phyloP scores from a whole-genome alignment of 768 basidiomycete species.

The Phlebiopsis flavidoalba region DNA sequence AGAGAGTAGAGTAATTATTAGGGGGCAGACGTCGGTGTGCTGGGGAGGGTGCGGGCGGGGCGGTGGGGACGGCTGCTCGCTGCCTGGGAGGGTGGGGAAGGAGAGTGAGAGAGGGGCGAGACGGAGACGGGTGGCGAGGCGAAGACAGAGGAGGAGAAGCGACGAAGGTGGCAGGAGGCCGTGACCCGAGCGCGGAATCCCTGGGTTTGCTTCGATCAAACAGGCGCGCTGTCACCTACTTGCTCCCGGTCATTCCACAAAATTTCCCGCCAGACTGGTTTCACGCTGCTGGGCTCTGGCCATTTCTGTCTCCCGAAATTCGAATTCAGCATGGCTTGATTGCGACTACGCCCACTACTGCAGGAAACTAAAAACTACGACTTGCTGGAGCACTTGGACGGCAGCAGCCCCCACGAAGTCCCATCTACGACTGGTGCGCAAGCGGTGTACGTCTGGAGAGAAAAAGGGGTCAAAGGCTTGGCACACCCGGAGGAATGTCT shows the following conservation, averaged over 20 bases:
- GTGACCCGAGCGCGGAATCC: constrained; percentile 14
- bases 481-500: background rate
- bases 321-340: background rate
- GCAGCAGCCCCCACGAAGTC: background rate
- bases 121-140: constrained; percentile 1
- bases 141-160: constrained; percentile 7
- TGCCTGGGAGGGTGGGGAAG: constrained; percentile 1
- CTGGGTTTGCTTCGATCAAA: constrained; percentile 13
- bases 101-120: constrained; percentile 1
- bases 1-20: constrained; percentile 21
- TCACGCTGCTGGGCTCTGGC: background rate
- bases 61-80: constrained; percentile 4
- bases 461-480: background rate
- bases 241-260: constrained; percentile 6
- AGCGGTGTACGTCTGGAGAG: background rate
- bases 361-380: background rate
- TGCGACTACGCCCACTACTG: background rate
- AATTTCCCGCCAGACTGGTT: background rate
- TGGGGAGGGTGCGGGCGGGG: background rate
- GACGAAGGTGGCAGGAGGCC: constrained; percentile 11
- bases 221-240: constrained; percentile 4
- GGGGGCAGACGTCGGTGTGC: constrained; percentile 4
- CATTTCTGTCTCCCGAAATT: background rate
- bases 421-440: background rate
- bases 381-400: background rate